Conservation (phyloP, 2,329 filamentous ascomycete species). For the Zymoseptoria pseudotritici region DNA sequence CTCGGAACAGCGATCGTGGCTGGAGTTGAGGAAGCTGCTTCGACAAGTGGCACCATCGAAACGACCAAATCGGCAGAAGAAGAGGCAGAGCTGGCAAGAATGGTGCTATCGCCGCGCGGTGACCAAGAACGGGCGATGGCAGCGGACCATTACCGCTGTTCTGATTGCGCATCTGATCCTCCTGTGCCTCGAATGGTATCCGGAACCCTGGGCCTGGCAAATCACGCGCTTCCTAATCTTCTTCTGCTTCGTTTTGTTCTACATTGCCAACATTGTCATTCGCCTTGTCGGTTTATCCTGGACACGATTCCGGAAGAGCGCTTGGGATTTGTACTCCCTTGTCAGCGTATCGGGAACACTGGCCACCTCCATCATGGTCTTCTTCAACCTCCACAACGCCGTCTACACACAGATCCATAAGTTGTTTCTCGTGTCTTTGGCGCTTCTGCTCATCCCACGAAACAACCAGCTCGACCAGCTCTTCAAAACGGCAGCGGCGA, state of each 20-base stretch:
- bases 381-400: constrained; percentile 49
- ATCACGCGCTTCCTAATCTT: constrained; percentile 53
- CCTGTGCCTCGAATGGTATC: constrained; percentile 77
- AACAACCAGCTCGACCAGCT: constrained; percentile 97
- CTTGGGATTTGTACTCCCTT: constrained; percentile 90
- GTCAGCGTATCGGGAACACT: constrained; percentile 73
- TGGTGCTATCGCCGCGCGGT: constrained; percentile 95
- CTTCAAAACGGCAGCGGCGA: constrained; percentile 96
- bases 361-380: constrained; percentile 68
- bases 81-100: constrained; percentile 67
- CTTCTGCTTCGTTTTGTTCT: constrained; percentile 72
- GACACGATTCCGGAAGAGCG: constrained; percentile 83
- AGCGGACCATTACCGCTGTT: constrained; percentile 68
- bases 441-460: constrained; percentile 83
- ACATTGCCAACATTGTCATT: constrained; percentile 73
- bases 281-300: constrained; percentile 84
- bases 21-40: constrained; percentile 85
- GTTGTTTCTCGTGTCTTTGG: constrained; percentile 82
- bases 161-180: constrained; percentile 77
- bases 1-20: constrained; percentile 91
- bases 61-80: constrained; percentile 70
- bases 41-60: constrained; percentile 93
- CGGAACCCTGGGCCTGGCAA: constrained; percentile 66
- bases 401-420: constrained; percentile 83
- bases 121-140: constrained; percentile 90